phyloP scores from a whole-genome alignment of 441 rosid species.

The Pelargonium exstipulatum region DNA sequence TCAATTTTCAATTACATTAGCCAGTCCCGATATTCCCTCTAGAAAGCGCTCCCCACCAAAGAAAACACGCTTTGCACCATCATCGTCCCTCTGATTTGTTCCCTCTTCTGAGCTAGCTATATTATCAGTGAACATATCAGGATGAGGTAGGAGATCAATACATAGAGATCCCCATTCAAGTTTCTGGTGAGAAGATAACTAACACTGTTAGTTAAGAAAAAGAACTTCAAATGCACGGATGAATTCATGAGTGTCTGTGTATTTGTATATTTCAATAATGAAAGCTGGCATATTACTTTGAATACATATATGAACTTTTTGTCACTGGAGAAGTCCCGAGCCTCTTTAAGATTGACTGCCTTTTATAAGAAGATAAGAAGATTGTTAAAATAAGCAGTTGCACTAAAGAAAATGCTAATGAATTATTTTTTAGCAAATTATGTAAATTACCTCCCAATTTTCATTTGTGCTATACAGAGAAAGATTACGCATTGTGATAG shows the following conservation, averaged over 20 bases:
- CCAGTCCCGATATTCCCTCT: slow-evolving; percentile 95
- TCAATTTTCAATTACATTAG: slow-evolving; percentile 56
- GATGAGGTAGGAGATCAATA: slow-evolving; percentile 97
- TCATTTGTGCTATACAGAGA: slow-evolving; percentile 77
- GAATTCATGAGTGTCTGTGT: background rate
- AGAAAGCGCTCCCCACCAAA: slow-evolving; percentile 98
- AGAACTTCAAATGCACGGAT: background rate
- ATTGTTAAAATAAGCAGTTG: slow-evolving; percentile 20
- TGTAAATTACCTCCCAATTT: slow-evolving; percentile 76
- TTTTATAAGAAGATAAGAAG: slow-evolving; percentile 21
- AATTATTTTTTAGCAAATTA: slow-evolving; percentile 6
- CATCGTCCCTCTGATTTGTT: slow-evolving; percentile 72
- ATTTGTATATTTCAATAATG: no score
- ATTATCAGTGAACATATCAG: slow-evolving; percentile 94
- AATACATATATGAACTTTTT: slow-evolving; percentile 83
- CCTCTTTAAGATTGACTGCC: slow-evolving; percentile 96
- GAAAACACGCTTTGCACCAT: slow-evolving; percentile 97
- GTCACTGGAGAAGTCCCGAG: slow-evolving; percentile 73
- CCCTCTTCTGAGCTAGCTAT: slow-evolving; percentile 59
- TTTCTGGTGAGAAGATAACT: slow-evolving; percentile 54
- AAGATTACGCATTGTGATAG: slow-evolving; percentile 81
- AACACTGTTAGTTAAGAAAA: slow-evolving; percentile 26
- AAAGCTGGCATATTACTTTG: slow-evolving; percentile 47
- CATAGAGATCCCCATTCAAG: slow-evolving; percentile 96
- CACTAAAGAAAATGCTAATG: slow-evolving; percentile 14